Evolutionary conservation across 352 stramenopile genomes (phyloP), one percentile per base, ranked within the genome.

Genomic region (Phytophthora hibernalis): DNA sequence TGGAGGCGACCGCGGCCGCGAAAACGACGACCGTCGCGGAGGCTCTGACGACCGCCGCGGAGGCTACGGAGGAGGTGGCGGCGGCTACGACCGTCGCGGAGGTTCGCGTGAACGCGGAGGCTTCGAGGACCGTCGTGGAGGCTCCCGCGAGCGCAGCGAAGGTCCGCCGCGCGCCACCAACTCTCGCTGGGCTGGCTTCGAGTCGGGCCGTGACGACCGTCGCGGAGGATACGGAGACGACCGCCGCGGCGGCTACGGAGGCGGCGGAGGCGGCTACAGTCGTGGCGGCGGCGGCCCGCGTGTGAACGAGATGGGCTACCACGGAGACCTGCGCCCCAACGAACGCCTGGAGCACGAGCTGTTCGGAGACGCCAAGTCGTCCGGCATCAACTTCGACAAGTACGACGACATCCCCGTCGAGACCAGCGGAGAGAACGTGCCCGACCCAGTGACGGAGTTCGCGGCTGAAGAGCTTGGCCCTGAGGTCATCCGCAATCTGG

Each of bases 381-480:
- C 96, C 18, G 97, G 97, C 38, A 99, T 99, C 74, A 99, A 99
- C 85, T 99, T 99, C 80, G 97, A 99, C 85, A 98, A 97, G 70
- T 99, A 99, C 75, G 96, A 99, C 72, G 96, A 98, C 52, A 99
- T 99, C 50, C 96, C 96, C n/a, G 96, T 99, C 11, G 96, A 99
- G 74, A 97, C 95, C 48, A 97, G 83, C 65, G 96, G 96, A 61
- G 89, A 97, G 55, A 94, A 98, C 61, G 80, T 97, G 37, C 97
- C 97, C 31, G 90, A 98, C 31, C 92, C 95, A 2, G 96, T 99
- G 38, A 85, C 87, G 2, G 77, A 87, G 40, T 99, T 98, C 77
- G 79, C 81, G 5, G 72, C 83, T 13, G 93, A 96, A 16, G 82
- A 94, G 40, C 87, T 99, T 16, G 94, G 95, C 47, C 87, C 97